These are phyloP conservation scores for Rhizopogon sp. DNA, from an alignment of 768 basidiomycete genomes.

Conservation along the genomic window DNA sequence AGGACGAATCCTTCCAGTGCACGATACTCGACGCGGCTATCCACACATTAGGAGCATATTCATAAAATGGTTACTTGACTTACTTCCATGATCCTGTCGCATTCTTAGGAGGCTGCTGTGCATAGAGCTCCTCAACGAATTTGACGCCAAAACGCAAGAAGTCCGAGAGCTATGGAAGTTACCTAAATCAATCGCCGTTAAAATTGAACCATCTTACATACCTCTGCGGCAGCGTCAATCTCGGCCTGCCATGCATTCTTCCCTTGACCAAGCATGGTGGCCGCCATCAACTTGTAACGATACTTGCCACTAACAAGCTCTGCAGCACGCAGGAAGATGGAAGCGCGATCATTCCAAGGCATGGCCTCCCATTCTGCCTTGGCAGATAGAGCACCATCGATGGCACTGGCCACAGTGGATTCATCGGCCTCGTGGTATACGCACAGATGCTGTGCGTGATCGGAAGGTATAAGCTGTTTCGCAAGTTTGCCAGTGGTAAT, in stretches of 20 bases:
- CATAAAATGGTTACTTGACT: slow-evolving; percentile 26
- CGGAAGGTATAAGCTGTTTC: slow-evolving; percentile 80
- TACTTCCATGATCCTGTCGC: slow-evolving; percentile 91
- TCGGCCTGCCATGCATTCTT: slow-evolving; percentile 99
- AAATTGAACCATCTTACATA: slow-evolving; percentile 26
- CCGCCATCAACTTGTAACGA: slow-evolving; percentile 90
- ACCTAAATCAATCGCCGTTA: slow-evolving; percentile 5
- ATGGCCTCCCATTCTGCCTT: slow-evolving; percentile 88
- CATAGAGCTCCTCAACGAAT: slow-evolving; percentile 92
- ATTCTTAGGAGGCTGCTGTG: slow-evolving; percentile 87
- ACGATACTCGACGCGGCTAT: slow-evolving; percentile 91
- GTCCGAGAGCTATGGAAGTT: slow-evolving; percentile 58
- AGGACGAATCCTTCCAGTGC: slow-evolving; percentile 98
- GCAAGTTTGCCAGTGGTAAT: slow-evolving; percentile 76
- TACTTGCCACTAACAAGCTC: slow-evolving; percentile 96
- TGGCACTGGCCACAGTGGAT: slow-evolving; percentile 69
- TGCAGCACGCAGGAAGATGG: slow-evolving; percentile 97
- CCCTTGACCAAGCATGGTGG: slow-evolving; percentile 97
- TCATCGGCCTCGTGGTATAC: slow-evolving; percentile 86
- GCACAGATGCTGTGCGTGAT: slow-evolving; percentile 79
- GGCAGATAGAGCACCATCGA: slow-evolving; percentile 82
- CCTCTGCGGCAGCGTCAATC: slow-evolving; percentile 98
- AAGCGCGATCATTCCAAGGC: slow-evolving; percentile 96
- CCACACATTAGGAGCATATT: slow-evolving; percentile 5
- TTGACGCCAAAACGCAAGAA: slow-evolving; percentile 97